Percentiles rank a stretch among this genome's conserved stretches.
Conservation (phyloP, 495 filamentous ascomycete genomes). For the Tuber indicum region DNA sequence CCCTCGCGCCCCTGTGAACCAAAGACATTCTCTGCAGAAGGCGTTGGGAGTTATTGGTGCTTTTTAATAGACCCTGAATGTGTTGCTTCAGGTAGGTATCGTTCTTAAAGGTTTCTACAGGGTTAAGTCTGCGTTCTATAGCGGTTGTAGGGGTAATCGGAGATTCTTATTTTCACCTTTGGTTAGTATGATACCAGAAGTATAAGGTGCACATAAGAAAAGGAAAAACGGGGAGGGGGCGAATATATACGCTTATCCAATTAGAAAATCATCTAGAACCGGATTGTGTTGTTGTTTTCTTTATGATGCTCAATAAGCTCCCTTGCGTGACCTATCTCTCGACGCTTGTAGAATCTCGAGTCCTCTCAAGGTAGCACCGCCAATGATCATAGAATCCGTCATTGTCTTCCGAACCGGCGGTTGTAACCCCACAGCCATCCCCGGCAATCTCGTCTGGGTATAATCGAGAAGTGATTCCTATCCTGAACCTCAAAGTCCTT, state of each 20-base stretch:
- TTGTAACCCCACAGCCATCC: slow-evolving; percentile 74
- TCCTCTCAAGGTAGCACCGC: slow-evolving; percentile 79
- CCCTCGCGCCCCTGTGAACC: slow-evolving; percentile 88
- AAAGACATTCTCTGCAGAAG: slow-evolving; percentile 89
- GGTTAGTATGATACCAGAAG: slow-evolving; percentile 20
- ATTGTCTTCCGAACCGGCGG: slow-evolving; percentile 65
- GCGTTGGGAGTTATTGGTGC: slow-evolving; percentile 77
- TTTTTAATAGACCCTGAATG: slow-evolving; percentile 60
- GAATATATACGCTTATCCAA: slow-evolving; percentile 60
- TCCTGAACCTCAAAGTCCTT: slow-evolving; percentile 56
- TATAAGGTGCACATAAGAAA: not conserved
- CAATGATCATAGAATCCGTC: slow-evolving; percentile 77
- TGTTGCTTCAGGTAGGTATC: slow-evolving; percentile 59
- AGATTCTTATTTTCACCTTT: slow-evolving; percentile 48
- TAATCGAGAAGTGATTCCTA: slow-evolving; percentile 73
- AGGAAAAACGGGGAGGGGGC: not conserved
- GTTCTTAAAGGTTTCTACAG: slow-evolving; percentile 66
- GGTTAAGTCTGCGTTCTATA: slow-evolving; percentile 74
- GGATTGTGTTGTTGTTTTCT: slow-evolving; percentile 82
- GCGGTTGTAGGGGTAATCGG: slow-evolving; percentile 75
- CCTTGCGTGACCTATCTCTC: slow-evolving; percentile 63
- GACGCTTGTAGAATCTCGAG: slow-evolving; percentile 83
- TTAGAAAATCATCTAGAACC: slow-evolving; percentile 76
- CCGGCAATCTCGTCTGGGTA: slow-evolving; percentile 68
- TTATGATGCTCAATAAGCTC: slow-evolving; percentile 84